Percentiles rank a stretch among this genome's conserved stretches.
phyloP scores from a whole-genome alignment of 345 rosid genomes.

The Eucalyptus pauciflora region DNA sequence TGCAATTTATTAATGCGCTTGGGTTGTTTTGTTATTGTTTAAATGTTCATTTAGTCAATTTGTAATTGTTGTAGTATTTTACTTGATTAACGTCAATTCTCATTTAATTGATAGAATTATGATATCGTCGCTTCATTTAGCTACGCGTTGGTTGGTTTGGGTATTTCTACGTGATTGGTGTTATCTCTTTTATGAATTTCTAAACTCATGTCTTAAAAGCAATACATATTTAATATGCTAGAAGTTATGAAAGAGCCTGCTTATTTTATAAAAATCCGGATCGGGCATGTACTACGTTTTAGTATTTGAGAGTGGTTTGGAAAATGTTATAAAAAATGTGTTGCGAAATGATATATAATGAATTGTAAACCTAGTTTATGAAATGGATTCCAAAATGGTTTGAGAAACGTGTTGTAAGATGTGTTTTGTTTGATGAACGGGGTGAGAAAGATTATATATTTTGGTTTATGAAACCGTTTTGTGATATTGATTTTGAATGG shows the following conservation, averaged over 20 bases:
- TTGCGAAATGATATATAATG: neutral
- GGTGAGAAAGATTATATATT: neutral
- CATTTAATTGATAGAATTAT: neutral
- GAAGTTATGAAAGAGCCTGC: neutral
- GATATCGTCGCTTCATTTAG: neutral
- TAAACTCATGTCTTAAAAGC: neutral
- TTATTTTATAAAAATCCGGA: neutral
- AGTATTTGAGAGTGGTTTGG: neutral
- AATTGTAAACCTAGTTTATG: neutral
- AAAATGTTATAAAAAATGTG: neutral
- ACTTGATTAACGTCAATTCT: no score
- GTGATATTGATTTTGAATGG: neutral
- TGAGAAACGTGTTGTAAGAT: neutral
- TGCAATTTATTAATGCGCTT: neutral
- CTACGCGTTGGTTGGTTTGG: neutral
- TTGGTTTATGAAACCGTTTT: neutral
- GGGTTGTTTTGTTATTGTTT: neutral
- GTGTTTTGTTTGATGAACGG: accelerated
- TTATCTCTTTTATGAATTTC: neutral
- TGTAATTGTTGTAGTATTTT: no score
- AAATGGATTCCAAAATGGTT: neutral
- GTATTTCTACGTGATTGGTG: no score
- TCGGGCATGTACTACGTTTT: neutral
- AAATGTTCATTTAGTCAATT: no score
- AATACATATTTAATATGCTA: neutral